Evolutionary conservation across 2,329 filamentous ascomycete genomes (phyloP).

Genomic region (Pseudopyrenochaeta lycopersici): DNA sequence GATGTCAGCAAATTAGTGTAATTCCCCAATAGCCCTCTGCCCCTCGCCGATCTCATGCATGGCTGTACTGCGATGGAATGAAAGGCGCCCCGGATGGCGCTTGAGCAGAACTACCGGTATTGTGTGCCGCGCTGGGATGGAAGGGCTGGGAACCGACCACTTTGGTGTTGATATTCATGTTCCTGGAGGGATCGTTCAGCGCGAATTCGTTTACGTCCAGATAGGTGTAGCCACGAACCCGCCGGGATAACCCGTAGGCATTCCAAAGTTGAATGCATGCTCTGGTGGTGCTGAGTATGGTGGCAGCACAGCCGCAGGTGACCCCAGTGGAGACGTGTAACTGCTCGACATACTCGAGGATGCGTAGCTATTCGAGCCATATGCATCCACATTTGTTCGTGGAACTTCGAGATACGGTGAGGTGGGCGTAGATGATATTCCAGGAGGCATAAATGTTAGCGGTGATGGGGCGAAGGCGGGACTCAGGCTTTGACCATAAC

Average conservation of each 20-base stretch:
- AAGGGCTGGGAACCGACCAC: slow-evolving; percentile 37
- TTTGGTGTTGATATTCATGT: slow-evolving; percentile 45
- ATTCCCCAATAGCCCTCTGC: not conserved
- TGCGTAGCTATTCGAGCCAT: slow-evolving; percentile 42
- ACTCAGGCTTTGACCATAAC: slow-evolving; percentile 55
- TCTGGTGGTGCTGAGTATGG: slow-evolving; percentile 50
- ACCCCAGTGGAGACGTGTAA: slow-evolving; percentile 49
- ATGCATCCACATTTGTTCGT: slow-evolving; percentile 43
- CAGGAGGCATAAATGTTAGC: slow-evolving; percentile 50
- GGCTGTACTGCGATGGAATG: slow-evolving; percentile 29
- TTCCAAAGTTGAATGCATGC: slow-evolving; percentile 52
- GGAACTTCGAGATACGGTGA: slow-evolving; percentile 59
- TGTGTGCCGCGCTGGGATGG: slow-evolving; percentile 27
- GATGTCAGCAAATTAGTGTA: slow-evolving; percentile 7
- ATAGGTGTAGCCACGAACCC: slow-evolving; percentile 55
- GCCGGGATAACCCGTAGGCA: slow-evolving; percentile 52
- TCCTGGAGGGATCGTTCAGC: slow-evolving; percentile 55
- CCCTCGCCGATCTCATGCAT: slow-evolving; percentile 17
- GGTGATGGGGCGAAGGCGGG: slow-evolving; percentile 61
- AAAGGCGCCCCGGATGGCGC: slow-evolving; percentile 21
- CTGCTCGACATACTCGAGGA: slow-evolving; percentile 38
- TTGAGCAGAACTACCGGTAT: slow-evolving; percentile 26
- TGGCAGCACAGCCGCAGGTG: slow-evolving; percentile 44
- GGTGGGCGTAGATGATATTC: slow-evolving; percentile 43
- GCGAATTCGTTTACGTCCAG: slow-evolving; percentile 52